Evolutionary conservation across 2,329 filamentous ascomycete species (phyloP), one percentile per base, ranked within the genome.

Genomic region (Ophidiomyces ophidiicola): DNA sequence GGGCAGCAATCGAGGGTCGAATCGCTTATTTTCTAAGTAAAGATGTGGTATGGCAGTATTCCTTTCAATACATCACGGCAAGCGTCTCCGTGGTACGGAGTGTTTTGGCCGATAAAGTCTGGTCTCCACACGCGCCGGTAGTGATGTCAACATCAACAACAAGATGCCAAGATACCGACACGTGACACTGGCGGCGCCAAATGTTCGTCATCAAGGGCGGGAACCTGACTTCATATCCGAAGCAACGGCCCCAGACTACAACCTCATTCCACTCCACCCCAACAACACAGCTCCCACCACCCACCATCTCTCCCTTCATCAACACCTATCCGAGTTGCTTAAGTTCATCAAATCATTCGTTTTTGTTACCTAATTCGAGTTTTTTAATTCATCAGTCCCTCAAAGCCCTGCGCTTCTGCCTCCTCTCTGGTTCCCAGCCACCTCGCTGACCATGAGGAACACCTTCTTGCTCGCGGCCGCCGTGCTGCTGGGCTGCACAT

Each of bases 401-500:
- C n/a, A 10, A 10, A 21, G 30, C n/a, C 30, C 35, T 10, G 17
- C 14, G 21, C 14, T 8, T 24, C 23, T 29, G 11, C 20, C 14
- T 31, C 11, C 11, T 5, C 12, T 21, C 28, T 12, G 26, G n/a
- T 15, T 3, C 26, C 21, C 25, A 25, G 24, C 32, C 24, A 38
- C 25, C 35, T 43, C 40, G 44, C 36, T 46, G 50, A 61, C 45
- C 63, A 96, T 94, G 88, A 94, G 92, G 80, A 78, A 78, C 64
- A 70, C 79, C 66, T 69, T 86, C 57, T 64, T 94, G 59, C 71
- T 85, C 61, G 80, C 84, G 60, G 77, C 78, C 67, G 78, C 79
- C 56, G 72, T 79, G 69, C 76, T 92, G 71, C 72, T 87, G 57
- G 82, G 82, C 70, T 78, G 80, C 60, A 82, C 82, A 60, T 74